Base-by-base conservation (phyloP, 208 protist species). In the Angomonas desouzai region DNA sequence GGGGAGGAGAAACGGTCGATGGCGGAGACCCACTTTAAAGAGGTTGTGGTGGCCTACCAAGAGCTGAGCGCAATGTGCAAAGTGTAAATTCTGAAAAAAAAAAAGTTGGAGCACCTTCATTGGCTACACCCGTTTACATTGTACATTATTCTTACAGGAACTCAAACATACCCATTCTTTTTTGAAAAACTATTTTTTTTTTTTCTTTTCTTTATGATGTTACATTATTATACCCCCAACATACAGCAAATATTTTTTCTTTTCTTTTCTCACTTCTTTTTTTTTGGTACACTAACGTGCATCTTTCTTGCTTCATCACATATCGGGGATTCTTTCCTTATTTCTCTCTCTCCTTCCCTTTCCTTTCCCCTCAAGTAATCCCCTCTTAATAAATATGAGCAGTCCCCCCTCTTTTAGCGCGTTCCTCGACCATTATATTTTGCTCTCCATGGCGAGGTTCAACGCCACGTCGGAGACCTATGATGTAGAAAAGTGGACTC, bases 351-450 rank as follows among this genome's bases (percentile, higher is more conserved):
- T 62, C 56, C 22, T 23, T 62, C 32, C 45, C 32, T 62, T 22
- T 43, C 9, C 30, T 40, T 40, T 43, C 40, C 9, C 11, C 34
- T 22, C 28, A 58, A 3, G n/a, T 36, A 36, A 27, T 47, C 9
- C 11, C 3, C 23, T 18, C 6, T 30, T 60, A 45, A 11, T 25
- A 40, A 45, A 60, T 60, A 30, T 62, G 2, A 3, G 11, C 43
- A 13, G 18, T 13, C 11, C 55, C 22, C 34, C 27, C 16, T 62
- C 36, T 1, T 62, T 92, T 48, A 85, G 72, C 63, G 59, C 53
- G 9, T 95, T 92, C 62, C 79, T 95, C 62, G 89, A 95, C 58
- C 76, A 95, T 58, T 89, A 89, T 47, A 91, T 95, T 66, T 49
- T 95, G 13, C 66, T 95, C n/a, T 74, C 91, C 18, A 82, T 83